phyloP scores from a whole-genome alignment of 1,284 basidiomycete genomes.

The Cryptococcus deneoformans region DNA sequence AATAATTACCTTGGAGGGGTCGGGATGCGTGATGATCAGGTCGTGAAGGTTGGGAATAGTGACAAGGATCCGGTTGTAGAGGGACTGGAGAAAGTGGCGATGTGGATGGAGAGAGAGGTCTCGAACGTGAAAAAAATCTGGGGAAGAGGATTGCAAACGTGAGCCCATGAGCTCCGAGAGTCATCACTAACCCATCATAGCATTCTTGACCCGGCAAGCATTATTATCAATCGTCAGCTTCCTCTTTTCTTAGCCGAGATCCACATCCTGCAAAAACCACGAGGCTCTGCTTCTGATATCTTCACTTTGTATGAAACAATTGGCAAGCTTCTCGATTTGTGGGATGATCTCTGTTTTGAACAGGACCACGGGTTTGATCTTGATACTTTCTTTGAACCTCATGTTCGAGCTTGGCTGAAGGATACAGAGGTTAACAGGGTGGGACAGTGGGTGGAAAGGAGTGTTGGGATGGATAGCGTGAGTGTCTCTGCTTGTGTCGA shows the following conservation, averaged over 20 bases:
- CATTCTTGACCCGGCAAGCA: conserved; percentile 36
- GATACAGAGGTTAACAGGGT: conserved; percentile 44
- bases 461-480: conserved; percentile 46
- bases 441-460: conserved; percentile 46
- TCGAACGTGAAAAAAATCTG: conserved; percentile 33
- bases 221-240: conserved; percentile 45
- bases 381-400: conserved; percentile 49
- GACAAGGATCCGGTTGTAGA: conserved; percentile 14
- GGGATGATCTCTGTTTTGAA: conserved; percentile 42
- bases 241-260: conserved; percentile 48
- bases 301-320: conserved; percentile 46
- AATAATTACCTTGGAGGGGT: conserved; percentile 30
- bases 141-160: conserved; percentile 27
- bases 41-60: neutral
- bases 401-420: conserved; percentile 46
- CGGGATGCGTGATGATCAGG: conserved; percentile 9
- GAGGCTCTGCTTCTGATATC: conserved; percentile 29
- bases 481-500: conserved; percentile 9
- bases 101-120: conserved; percentile 45
- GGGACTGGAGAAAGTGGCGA: conserved; percentile 41
- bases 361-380: conserved; percentile 44
- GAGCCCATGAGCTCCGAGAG: conserved; percentile 4
- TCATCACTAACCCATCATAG: conserved; percentile 6
- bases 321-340: conserved; percentile 33
- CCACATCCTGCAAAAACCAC: conserved; percentile 33